A percentile compares a stretch with the other conserved stretches of the same genome.
Conservation (phyloP, 2,329 filamentous ascomycete species). For the Lasiodiplodia sp. region DNA sequence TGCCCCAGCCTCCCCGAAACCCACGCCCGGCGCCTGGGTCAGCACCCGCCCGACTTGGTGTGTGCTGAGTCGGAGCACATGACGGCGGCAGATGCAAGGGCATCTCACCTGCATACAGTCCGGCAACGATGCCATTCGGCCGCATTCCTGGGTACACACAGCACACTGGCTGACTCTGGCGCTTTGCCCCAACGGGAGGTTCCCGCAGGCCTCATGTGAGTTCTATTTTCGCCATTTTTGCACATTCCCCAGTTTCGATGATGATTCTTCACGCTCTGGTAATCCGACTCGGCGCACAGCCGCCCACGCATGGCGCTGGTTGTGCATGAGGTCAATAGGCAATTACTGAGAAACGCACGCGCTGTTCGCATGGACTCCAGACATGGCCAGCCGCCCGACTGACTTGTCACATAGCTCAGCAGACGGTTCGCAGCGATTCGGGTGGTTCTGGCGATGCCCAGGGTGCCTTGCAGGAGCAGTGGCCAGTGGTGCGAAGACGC, state of each 20-base stretch:
- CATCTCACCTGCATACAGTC: conserved; percentile 23
- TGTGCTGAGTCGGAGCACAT: conserved; percentile 14
- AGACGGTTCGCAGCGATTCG: conserved; percentile 9
- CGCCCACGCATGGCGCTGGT: conserved; percentile 54
- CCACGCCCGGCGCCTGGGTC: not conserved
- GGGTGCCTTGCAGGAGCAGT: conserved; percentile 25
- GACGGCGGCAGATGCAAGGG: conserved; percentile 17
- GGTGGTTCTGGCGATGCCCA: conserved; percentile 23
- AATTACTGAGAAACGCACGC: conserved; percentile 50
- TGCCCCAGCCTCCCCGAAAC: not conserved
- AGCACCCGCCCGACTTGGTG: conserved; percentile 9
- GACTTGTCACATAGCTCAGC: conserved; percentile 28
- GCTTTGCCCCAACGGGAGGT: not conserved
- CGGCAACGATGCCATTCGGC: conserved; percentile 11
- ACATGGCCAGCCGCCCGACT: conserved; percentile 3
- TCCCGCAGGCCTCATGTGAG: conserved; percentile 31
- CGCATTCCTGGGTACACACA: conserved; percentile 10
- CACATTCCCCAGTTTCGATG: conserved; percentile 28
- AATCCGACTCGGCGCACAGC: conserved; percentile 60
- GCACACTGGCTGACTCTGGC: conserved; percentile 1
- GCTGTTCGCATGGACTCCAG: not conserved
- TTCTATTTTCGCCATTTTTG: conserved; percentile 10
- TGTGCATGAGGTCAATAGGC: conserved; percentile 59
- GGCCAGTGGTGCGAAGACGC: conserved; percentile 7
- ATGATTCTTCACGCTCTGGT: conserved; percentile 49